A percentile compares a stretch with the other conserved stretches of the same genome.
These are phyloP conservation scores for Cladosporium colombiae DNA, from an alignment of 2,329 filamentous ascomycete genomes.

Conservation along the genomic window DNA sequence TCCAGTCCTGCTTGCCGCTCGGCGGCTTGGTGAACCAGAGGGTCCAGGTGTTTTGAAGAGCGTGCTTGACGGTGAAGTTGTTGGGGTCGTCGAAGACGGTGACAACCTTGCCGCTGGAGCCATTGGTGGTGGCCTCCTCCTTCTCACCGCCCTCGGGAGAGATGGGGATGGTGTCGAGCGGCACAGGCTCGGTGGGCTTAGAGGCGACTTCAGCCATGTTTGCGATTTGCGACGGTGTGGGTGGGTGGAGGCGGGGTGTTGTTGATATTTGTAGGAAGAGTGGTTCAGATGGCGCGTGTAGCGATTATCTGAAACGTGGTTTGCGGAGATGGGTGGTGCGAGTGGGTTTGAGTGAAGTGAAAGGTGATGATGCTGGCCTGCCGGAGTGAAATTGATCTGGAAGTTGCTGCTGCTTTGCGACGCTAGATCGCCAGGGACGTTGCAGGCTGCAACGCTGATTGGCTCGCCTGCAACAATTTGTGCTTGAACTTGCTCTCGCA, in stretches of 20 bases:
- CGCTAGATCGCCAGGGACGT: conserved; percentile 16
- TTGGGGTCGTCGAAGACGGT: conserved; percentile 98
- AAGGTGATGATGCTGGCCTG: conserved; percentile 4
- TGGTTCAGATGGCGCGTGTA: conserved; percentile 5
- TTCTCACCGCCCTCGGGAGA: conserved; percentile 51
- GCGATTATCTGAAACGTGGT: conserved; percentile 8
- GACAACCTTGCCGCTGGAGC: conserved; percentile 62
- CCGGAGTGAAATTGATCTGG: conserved; percentile 16
- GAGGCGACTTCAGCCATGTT: conserved; percentile 40
- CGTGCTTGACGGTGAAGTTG: conserved; percentile 99
- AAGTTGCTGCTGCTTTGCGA: conserved; percentile 11
- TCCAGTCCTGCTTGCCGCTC: conserved; percentile 96
- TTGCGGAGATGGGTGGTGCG: conserved; percentile 4
- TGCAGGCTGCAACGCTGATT: background rate
- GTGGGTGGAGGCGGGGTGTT: background rate
- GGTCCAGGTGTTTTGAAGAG: conserved; percentile 95
- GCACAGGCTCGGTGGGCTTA: conserved; percentile 44
- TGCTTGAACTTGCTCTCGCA: background rate
- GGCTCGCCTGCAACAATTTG: background rate
- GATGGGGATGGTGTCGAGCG: conserved; percentile 58
- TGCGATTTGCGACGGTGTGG: conserved; percentile 21
- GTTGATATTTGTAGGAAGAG: background rate
- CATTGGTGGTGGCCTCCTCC: conserved; percentile 47
- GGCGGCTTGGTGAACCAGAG: conserved; percentile 99
- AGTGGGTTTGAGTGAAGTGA: background rate